These are phyloP conservation scores for Myriosclerotinia curreyana DNA, from an alignment of 2,329 filamentous ascomycete species.

Conservation along the genomic window DNA sequence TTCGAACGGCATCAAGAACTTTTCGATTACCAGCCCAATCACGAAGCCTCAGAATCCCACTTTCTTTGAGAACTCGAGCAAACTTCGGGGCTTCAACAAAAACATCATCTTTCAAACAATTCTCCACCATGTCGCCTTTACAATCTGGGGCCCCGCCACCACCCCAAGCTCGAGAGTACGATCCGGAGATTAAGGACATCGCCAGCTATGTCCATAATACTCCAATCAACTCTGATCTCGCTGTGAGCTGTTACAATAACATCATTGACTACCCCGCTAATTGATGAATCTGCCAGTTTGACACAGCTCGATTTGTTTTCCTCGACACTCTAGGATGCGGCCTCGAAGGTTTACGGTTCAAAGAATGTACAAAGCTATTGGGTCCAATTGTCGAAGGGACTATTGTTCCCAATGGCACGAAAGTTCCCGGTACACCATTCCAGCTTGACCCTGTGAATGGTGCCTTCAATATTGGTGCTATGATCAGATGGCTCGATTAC, in stretches of 20 bases:
- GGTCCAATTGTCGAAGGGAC: conserved; percentile 90
- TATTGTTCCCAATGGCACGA: conserved; percentile 84
- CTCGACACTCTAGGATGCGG: conserved; percentile 96
- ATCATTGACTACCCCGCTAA: conserved; percentile 26
- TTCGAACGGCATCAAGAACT: conserved; percentile 37
- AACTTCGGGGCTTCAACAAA: conserved; percentile 27
- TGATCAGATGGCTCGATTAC: conserved; percentile 99
- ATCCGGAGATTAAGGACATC: conserved; percentile 93
- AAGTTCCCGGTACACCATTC: conserved; percentile 87
- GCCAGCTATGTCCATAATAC: conserved; percentile 92
- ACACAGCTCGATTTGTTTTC: conserved; percentile 95
- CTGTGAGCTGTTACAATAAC: conserved; percentile 58
- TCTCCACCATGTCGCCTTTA: conserved; percentile 41
- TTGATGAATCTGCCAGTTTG: conserved; percentile 57
- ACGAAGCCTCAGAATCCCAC: conserved; percentile 34
- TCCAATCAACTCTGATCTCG: conserved; percentile 84
- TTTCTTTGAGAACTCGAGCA: conserved; percentile 31
- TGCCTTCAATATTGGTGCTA: conserved; percentile 98
- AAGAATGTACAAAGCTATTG: conserved; percentile 92
- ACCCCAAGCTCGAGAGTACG: conserved; percentile 62
- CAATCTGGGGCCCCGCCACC: conserved; percentile 48
- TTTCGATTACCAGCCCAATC: conserved; percentile 36
- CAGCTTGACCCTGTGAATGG: conserved; percentile 93
- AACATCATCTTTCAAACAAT: conserved; percentile 33
- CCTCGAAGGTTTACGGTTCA: conserved; percentile 91